Percentiles rank a stretch among this genome's conserved stretches.
Evolutionary conservation across 2,329 filamentous ascomycete genomes (phyloP).

Genomic region (Fusarium sp.): DNA sequence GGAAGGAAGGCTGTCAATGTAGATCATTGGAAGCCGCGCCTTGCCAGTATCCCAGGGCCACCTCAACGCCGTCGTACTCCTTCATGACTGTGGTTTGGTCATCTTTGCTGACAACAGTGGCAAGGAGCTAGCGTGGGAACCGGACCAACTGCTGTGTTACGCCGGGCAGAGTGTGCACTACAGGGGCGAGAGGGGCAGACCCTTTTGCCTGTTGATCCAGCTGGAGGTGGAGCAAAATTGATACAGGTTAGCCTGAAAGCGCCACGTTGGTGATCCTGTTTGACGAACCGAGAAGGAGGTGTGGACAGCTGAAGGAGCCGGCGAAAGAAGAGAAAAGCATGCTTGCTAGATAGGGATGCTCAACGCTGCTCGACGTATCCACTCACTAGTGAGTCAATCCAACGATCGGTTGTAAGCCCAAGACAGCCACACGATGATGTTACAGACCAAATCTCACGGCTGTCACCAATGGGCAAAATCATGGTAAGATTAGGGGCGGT

Average conservation of each 20-base stretch:
- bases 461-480: background rate
- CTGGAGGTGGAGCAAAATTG: background rate
- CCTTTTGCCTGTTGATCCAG: background rate
- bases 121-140: background rate
- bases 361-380: background rate
- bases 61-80: background rate
- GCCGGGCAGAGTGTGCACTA: background rate
- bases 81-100: background rate
- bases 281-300: background rate
- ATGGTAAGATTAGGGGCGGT: background rate
- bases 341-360: background rate
- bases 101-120: background rate
- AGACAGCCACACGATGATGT: background rate
- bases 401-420: background rate
- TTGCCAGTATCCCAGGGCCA: background rate
- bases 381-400: background rate
- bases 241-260: background rate
- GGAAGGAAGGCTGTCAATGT: background rate
- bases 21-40: background rate
- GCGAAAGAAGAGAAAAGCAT: background rate
- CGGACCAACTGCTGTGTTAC: background rate
- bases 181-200: background rate
- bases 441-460: background rate
- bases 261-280: background rate
- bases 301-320: background rate